Base-by-base conservation (phyloP, 139 green algal genomes). In the Tetraselmis chui region DNA sequence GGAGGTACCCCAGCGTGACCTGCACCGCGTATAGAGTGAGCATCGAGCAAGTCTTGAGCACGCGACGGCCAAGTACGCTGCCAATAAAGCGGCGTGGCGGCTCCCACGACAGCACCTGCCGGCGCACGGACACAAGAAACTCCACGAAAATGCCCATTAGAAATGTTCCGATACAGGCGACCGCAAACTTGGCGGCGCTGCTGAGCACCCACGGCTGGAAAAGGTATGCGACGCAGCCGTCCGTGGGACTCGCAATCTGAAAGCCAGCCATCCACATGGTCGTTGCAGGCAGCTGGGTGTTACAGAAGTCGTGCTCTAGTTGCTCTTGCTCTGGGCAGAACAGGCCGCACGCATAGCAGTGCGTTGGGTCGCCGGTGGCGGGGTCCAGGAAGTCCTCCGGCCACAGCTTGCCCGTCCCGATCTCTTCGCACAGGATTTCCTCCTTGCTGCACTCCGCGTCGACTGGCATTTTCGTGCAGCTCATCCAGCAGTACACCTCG, bases 201-300 rank as follows among this genome's bases (percentile, higher is more conserved):
- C 82, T 77, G 27, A 87, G 80, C 5, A 83, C 80, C 84, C 84
- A 87, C 77, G 81, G 30, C 0, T 31, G 76, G 31, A 87, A 87
- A 1, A 87, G 80, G 76, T 84, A 87, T n/a, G 81, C 76, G 28
- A 87, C 84, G 80, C 84, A 87, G 29, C 31, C 75, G 29, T 31
- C 28, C 27, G 31, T 5, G 31, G 77, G 75, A 2, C 78, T 74
- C 24, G 18, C 24, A 1, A 29, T 29, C 58, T 84, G 80, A 59
- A 87, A 87, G 1, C 84, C 84, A n/a, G 84, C 82, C 84, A 87
- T 87, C 84, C 84, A 87, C 84, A 87, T 87, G 22, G 76, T 87
- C 29, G 77, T 82, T 0, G 84, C 2, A 2, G 58, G n/a, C 26
- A 87, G 80, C 29, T 29, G n/a, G 0, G 84, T 84, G 80, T 87